Base-by-base conservation (phyloP, 805 yeast genomes). In the Kuraishia capsulata region DNA sequence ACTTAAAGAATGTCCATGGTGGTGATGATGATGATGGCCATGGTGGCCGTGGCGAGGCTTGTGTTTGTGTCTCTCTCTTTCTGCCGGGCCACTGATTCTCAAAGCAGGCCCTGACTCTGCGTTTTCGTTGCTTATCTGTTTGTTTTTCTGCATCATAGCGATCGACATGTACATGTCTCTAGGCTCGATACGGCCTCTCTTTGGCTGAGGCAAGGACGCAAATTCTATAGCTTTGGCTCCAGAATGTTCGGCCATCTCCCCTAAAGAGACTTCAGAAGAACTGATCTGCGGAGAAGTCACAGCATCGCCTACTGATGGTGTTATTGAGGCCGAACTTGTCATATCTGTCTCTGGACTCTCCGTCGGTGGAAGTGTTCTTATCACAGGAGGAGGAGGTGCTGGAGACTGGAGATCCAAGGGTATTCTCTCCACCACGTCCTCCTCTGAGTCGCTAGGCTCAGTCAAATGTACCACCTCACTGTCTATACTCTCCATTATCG, bases 141-240 rank as follows among this genome's bases (percentile, higher is more conserved):
- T 62, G 30, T 68, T 64, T 38, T 71, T 68, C 47, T 81, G 81
- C 62, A 89, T 63, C 80, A 88, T 78, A 31, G 87, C 78, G 47
- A 88, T 81, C 3, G 96, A 87, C 64, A 81, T 69, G 54, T 69
- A 81, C 77, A 88, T 80, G 52, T 89, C 96, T 36, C 81, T 74
- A 2, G 96, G 95, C 25, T 81, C 79, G 10, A 84, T 63, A 18
- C 78, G 73, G n/a, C 59, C 63, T 43, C 48, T 43, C 42, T 65
- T 65, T 8, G 62, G 62, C 30, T 62, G 75, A 0, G 86, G 85
- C 20, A 81, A 60, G 35, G 59, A 61, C 3, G 75, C 88, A 53
- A 81, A 81, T 38, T 67, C 64, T 47, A 81, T 78, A 25, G 69
- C 71, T 30, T 44, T 42, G 4, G 11, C 31, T n/a, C 19, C 16